phyloP scores from a whole-genome alignment of 139 green algal genomes.

The Chlamydomonas incerta region DNA sequence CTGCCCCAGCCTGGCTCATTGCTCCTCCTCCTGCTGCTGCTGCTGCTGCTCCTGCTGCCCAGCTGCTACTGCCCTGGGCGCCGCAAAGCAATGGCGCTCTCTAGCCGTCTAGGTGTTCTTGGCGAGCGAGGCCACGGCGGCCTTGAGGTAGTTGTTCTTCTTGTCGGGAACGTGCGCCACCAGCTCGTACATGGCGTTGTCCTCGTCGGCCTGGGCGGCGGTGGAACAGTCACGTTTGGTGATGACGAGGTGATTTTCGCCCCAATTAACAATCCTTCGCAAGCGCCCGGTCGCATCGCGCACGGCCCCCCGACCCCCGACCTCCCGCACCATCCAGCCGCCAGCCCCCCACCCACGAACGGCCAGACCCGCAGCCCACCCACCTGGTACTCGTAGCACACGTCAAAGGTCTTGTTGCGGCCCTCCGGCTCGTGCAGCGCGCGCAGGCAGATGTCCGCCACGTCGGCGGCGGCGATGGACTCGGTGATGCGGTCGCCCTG shows the following conservation, averaged over 20 bases:
- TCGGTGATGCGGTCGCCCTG: conserved; percentile 81
- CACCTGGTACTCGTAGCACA: conserved; percentile 87
- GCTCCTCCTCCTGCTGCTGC: background rate
- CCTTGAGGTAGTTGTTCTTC: conserved; percentile 87
- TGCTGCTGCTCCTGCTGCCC: background rate
- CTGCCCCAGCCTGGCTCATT: background rate
- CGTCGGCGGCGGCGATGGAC: conserved; percentile 92
- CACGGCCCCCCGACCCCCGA: background rate
- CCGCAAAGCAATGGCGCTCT: background rate
- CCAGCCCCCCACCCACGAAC: too few relatives aligned
- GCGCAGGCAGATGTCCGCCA: conserved; percentile 96
- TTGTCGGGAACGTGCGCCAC: conserved; percentile 86
- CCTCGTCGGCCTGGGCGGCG: conserved; percentile 63
- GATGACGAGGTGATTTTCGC: too few relatives aligned
- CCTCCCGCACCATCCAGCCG: background rate
- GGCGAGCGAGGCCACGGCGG: conserved; percentile 79
- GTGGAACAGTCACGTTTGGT: too few relatives aligned
- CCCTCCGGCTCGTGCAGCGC: conserved; percentile 78
- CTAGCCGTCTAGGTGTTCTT: conserved; percentile 92
- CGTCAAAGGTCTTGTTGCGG: conserved; percentile 98
- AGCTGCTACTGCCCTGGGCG: too few relatives aligned
- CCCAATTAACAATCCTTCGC: too few relatives aligned
- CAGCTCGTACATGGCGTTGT: conserved; percentile 86
- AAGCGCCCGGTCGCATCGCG: too few relatives aligned
- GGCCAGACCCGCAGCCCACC: background rate